Conservation (phyloP, 2,329 filamentous ascomycete species). For the Bipolaris bicolor region DNA sequence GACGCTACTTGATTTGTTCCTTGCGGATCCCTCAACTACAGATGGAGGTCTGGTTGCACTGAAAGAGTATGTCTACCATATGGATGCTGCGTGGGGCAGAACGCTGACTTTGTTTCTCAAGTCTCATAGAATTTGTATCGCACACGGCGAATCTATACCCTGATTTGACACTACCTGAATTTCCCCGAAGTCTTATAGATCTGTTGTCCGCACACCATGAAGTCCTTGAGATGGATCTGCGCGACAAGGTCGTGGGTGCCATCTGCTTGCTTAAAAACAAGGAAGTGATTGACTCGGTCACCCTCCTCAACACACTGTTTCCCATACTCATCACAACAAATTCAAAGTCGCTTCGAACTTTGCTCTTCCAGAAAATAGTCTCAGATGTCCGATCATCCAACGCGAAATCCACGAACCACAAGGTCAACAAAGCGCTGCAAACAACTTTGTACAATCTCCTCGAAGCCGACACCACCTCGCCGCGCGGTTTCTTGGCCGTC, state of each 20-base stretch:
- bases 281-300: slow-evolving; percentile 83
- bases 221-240: slow-evolving; percentile 78
- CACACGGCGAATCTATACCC: slow-evolving; percentile 95
- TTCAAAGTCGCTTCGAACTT: slow-evolving; percentile 82
- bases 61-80: slow-evolving; percentile 61
- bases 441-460: slow-evolving; percentile 92
- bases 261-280: slow-evolving; percentile 88
- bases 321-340: slow-evolving; percentile 90
- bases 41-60: slow-evolving; percentile 83
- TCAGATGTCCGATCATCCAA: slow-evolving; percentile 90
- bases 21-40: slow-evolving; percentile 78
- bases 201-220: slow-evolving; percentile 84
- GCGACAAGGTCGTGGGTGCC: slow-evolving; percentile 77
- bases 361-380: slow-evolving; percentile 89
- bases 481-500: slow-evolving; percentile 92
- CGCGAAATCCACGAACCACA: slow-evolving; percentile 85
- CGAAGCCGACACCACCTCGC: slow-evolving; percentile 80
- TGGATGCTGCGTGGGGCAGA: background rate
- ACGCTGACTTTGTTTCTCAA: background rate
- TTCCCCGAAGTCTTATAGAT: slow-evolving; percentile 79
- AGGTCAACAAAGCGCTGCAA: slow-evolving; percentile 90
- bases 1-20: slow-evolving; percentile 87
- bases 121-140: slow-evolving; percentile 86
- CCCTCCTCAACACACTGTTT: slow-evolving; percentile 87
- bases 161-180: slow-evolving; percentile 70